Conservation (phyloP, 805 yeast species). For the Lipomyces mesembrius region DNA sequence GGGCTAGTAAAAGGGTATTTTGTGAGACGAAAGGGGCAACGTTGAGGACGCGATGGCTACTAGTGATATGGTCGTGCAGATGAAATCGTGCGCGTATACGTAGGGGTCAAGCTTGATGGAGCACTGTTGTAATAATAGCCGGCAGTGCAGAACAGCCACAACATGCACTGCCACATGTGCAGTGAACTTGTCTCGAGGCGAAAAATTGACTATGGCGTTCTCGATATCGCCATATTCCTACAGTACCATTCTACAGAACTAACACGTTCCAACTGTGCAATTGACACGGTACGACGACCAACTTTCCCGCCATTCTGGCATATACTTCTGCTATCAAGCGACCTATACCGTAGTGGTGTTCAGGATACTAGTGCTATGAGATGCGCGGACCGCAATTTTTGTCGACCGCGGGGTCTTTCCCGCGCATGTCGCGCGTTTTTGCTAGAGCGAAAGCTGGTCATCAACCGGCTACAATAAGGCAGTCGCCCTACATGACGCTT, state of each 20-base stretch:
- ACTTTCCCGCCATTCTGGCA: neutral
- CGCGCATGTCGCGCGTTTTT: neutral
- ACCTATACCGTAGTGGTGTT: neutral
- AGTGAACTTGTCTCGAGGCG: neutral
- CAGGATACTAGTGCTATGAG: neutral
- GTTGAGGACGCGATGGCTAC: neutral
- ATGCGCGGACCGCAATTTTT: constrained; percentile 1
- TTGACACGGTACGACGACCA: neutral
- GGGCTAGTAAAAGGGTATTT: neutral
- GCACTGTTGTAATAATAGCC: neutral
- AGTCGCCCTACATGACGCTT: neutral
- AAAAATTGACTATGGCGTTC: neutral
- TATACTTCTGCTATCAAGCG: neutral
- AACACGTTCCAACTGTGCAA: neutral
- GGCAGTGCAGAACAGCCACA: neutral
- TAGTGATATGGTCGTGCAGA: neutral
- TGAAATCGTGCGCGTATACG: neutral
- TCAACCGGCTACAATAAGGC: neutral
- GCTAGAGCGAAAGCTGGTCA: neutral
- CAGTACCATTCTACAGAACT: neutral
- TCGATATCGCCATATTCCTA: neutral
- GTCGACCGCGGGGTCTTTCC: neutral
- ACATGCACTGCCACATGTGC: neutral
- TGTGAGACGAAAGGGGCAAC: neutral
- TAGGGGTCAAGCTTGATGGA: neutral